Base-by-base conservation (phyloP, 2,329 filamentous ascomycete genomes). In the Dothistroma pini region DNA sequence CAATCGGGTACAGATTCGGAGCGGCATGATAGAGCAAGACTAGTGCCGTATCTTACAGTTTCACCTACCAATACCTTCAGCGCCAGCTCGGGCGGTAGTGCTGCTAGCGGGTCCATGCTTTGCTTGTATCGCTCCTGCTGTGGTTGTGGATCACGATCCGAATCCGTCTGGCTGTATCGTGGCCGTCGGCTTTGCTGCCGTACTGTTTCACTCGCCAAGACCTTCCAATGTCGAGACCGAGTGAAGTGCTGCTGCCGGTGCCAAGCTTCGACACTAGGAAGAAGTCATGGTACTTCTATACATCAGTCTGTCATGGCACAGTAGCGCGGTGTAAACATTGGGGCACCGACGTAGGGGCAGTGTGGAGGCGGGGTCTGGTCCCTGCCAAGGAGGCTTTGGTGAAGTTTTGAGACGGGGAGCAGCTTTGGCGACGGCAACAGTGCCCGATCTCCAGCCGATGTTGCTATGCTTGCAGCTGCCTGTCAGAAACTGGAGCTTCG, bases 341-440 rank as follows among this genome's bases (percentile, higher is more conserved):
- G 25, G 25, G 35, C 51, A 35, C 31, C 51, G 51, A 53, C 12
- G 51, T 35, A 35, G 35, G 12, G n/a, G 48, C 29, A 25, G 12
- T 51, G 48, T 29, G 21, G 48, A 53, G 51, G 51, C 51, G 51
- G 51, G 51, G 51, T 53, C 31, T 51, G 48, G 41, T 44, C 41
- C 41, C 41, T 44, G 41, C n/a, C 25, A 29, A 29, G 25, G 41
- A 44, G 41, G 41, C 41, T 44, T n/a, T 29, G 48, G 10, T 49
- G 44, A 12, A 12, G 9, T 11, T 19, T 49, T 49, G n/a, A 10
- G 22, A 29, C 25, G 10, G 14, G 48, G 10, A 51, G 22, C 48
- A 51, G 12, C 48, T 51, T 19, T n/a, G 14, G 34, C 34, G 14
- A 38, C 34, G 41, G 41, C 41, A 19, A 44, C 14, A 19, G n/a